Conservation (phyloP, 805 yeast genomes). For the Brettanomyces anomalus region DNA sequence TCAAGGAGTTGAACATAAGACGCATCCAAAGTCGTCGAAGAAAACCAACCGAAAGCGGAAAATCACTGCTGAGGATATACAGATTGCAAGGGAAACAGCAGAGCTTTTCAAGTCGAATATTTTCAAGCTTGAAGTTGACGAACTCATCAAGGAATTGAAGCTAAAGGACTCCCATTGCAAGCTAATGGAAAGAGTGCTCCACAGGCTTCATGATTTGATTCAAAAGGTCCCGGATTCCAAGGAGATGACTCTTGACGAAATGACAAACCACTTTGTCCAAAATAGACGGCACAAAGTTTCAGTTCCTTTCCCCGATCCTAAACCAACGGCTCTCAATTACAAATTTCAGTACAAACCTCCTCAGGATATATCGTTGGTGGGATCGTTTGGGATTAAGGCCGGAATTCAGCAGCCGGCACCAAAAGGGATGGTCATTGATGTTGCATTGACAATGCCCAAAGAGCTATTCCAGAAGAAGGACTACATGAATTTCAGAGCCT, state of each 20-base stretch:
- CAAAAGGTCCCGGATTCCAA: slow-evolving; percentile 52
- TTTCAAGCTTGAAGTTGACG: slow-evolving; percentile 92
- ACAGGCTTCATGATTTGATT: slow-evolving; percentile 60
- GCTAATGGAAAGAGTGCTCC: slow-evolving; percentile 66
- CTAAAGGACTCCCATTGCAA: slow-evolving; percentile 60
- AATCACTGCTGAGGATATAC: slow-evolving; percentile 69
- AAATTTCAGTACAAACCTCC: slow-evolving; percentile 66
- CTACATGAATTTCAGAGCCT: slow-evolving; percentile 78
- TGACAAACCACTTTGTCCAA: slow-evolving; percentile 41
- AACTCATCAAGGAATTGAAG: slow-evolving; percentile 70
- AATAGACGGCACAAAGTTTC: slow-evolving; percentile 36
- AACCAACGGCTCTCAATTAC: slow-evolving; percentile 62
- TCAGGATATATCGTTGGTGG: slow-evolving; percentile 66
- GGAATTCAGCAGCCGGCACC: slow-evolving; percentile 49
- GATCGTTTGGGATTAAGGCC: slow-evolving; percentile 83
- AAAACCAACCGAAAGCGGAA: neutral
- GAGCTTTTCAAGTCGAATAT: slow-evolving; percentile 92
- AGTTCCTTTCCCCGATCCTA: slow-evolving; percentile 88
- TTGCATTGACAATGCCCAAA: slow-evolving; percentile 75
- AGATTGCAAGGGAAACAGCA: slow-evolving; percentile 86
- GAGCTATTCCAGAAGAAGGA: slow-evolving; percentile 76
- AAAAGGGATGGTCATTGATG: slow-evolving; percentile 60
- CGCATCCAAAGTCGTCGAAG: no score
- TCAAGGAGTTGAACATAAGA: no score
- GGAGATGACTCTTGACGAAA: slow-evolving; percentile 47